Percentiles rank a stretch among this genome's conserved stretches.
Conservation (phyloP, 371 early-diverging fungal genomes). For the Rhizomucor pusillus region DNA sequence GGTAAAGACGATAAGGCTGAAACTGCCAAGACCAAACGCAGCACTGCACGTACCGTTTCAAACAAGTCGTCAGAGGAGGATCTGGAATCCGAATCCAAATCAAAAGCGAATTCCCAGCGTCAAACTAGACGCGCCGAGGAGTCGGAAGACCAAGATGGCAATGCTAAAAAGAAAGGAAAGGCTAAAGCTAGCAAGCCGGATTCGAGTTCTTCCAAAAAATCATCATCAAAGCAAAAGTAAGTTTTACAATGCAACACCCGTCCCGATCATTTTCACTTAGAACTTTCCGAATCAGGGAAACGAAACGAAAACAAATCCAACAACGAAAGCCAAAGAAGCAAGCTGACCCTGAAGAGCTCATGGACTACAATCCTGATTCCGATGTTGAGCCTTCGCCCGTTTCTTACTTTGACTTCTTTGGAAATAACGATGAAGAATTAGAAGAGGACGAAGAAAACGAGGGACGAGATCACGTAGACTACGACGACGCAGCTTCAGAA, state of each 20-base stretch:
- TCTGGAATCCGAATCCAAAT: too few species aligned
- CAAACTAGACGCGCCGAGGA: too few species aligned
- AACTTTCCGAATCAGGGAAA: too few species aligned
- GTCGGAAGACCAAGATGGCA: not conserved
- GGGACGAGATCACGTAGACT: constrained; percentile 21
- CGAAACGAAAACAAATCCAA: too few species aligned
- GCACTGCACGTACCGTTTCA: too few species aligned
- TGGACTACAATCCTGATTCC: constrained; percentile 10
- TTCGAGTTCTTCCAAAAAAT: not conserved
- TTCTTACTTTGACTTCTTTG: constrained; percentile 17
- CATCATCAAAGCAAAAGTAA: constrained; percentile 1
- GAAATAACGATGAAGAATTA: constrained; percentile 3
- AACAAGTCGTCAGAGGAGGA: too few species aligned
- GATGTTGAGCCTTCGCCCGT: constrained; percentile 13
- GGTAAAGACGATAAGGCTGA: too few species aligned
- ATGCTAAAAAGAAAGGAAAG: constrained; percentile 14
- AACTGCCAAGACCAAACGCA: too few species aligned
- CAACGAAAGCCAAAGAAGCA: constrained; percentile 20
- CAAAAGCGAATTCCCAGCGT: not conserved
- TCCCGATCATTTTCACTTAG: not conserved
- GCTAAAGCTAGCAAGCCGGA: constrained; percentile 11
- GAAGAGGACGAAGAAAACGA: constrained; percentile 25
- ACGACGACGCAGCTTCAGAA: constrained; percentile 20
- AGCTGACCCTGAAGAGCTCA: constrained; percentile 20
- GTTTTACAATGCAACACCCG: not conserved